Percentiles rank a stretch among this genome's conserved stretches.
Conservation (phyloP, 768 basidiomycete species). For the Suillus discolor region DNA sequence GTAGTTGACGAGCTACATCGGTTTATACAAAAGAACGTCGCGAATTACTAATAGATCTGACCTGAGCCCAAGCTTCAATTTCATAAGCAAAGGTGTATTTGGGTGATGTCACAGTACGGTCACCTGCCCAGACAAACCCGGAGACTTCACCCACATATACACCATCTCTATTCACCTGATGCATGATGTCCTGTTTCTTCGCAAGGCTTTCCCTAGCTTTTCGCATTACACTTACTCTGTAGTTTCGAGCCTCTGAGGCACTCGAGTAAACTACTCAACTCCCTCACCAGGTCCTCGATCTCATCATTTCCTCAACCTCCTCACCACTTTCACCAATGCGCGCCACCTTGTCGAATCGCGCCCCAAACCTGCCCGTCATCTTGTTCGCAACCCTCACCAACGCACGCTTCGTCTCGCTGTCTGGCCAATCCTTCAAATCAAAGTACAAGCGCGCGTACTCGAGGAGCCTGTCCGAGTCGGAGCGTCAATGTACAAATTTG, state of each 20-base stretch:
- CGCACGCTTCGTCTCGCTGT: constrained; percentile 72
- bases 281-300: background rate
- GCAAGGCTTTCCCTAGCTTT: background rate
- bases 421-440: constrained; percentile 62
- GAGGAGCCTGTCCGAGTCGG: constrained; percentile 48
- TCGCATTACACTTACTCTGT: background rate
- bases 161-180: background rate
- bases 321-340: background rate
- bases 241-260: background rate
- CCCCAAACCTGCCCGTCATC: constrained; percentile 43
- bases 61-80: too few relatives aligned
- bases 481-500: background rate
- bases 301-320: background rate
- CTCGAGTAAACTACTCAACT: background rate
- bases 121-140: too few relatives aligned
- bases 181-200: background rate
- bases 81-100: too few relatives aligned
- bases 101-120: too few relatives aligned
- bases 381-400: constrained; percentile 59
- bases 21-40: too few relatives aligned
- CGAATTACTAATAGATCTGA: too few relatives aligned
- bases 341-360: constrained; percentile 14
- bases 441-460: constrained; percentile 70
- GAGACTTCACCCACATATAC: too few relatives aligned
- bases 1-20: too few relatives aligned